Conservation (phyloP, 2,329 filamentous ascomycete genomes). For the Penicillium sp. region DNA sequence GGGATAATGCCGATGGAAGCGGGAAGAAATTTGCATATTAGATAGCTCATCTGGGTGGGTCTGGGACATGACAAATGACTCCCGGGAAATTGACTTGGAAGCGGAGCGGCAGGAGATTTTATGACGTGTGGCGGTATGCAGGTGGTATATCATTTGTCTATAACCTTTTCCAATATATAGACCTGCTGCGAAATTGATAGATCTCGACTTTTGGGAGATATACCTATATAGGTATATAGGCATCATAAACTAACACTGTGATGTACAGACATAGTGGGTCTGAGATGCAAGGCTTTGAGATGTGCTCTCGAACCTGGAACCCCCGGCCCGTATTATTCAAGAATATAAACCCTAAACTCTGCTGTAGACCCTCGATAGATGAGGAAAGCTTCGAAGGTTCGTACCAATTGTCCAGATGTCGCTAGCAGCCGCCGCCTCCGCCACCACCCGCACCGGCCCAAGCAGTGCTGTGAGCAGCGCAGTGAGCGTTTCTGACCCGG, state of each 20-base stretch:
- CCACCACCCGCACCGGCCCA: background rate
- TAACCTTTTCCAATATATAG: too few species aligned
- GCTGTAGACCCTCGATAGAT: background rate
- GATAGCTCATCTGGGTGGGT: constrained; percentile 1
- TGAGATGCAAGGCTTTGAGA: too few species aligned
- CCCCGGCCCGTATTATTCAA: too few species aligned
- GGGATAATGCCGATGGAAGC: constrained; percentile 17
- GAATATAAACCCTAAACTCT: background rate
- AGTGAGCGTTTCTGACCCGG: too few species aligned
- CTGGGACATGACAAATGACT: constrained; percentile 3
- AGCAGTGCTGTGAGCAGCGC: background rate
- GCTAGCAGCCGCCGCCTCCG: background rate
- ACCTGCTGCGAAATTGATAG: too few species aligned
- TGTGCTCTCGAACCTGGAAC: too few species aligned
- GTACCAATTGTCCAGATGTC: background rate
- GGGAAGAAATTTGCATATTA: constrained; percentile 31
- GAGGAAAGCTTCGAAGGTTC: background rate
- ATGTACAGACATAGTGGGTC: too few species aligned
- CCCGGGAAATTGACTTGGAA: too few species aligned
- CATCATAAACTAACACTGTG: too few species aligned
- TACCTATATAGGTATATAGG: too few species aligned
- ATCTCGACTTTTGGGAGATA: too few species aligned
- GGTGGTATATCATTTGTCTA: too few species aligned
- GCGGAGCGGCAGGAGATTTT: background rate
- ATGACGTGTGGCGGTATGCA: background rate